These are phyloP conservation scores for Carex kokanica DNA, from an alignment of 176 grass and related monocot species.

Conservation along the genomic window DNA sequence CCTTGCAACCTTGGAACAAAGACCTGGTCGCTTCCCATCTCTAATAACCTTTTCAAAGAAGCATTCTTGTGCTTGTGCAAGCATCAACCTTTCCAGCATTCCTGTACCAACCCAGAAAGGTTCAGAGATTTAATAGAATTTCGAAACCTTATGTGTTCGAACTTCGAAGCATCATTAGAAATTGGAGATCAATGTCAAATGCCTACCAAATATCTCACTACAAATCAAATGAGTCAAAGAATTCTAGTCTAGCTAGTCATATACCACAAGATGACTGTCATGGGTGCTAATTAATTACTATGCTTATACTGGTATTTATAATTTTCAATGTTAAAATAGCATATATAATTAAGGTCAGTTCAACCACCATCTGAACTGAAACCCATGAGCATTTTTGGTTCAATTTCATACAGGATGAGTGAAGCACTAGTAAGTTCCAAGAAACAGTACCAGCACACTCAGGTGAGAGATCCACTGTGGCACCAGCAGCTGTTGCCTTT, in stretches of 20 bases:
- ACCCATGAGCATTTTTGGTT: neutral
- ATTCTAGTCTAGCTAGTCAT: too few species aligned
- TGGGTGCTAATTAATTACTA: neutral
- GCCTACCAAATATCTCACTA: neutral
- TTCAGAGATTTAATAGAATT: neutral
- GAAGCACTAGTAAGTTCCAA: neutral
- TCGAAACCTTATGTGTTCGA: neutral
- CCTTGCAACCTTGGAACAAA: constrained; percentile 92
- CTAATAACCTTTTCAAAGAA: constrained; percentile 96
- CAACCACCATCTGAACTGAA: neutral
- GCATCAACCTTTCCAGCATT: constrained; percentile 97
- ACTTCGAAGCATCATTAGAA: neutral
- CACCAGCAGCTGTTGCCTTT: constrained; percentile 62
- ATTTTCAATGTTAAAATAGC: neutral
- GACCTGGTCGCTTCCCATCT: constrained; percentile 64
- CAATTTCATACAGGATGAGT: neutral
- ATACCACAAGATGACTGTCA: neutral
- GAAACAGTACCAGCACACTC: constrained; percentile 51
- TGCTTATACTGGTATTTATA: too few species aligned
- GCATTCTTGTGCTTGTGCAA: constrained; percentile 97
- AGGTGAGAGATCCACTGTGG: constrained; percentile 72
- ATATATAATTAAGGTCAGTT: neutral
- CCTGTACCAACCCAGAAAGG: neutral
- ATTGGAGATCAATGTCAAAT: neutral
- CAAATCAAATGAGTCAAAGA: neutral